Evolutionary conservation across 768 basidiomycete species (phyloP), one percentile per base, ranked within the genome.

Genomic region (Gymnopilus dilepis): DNA sequence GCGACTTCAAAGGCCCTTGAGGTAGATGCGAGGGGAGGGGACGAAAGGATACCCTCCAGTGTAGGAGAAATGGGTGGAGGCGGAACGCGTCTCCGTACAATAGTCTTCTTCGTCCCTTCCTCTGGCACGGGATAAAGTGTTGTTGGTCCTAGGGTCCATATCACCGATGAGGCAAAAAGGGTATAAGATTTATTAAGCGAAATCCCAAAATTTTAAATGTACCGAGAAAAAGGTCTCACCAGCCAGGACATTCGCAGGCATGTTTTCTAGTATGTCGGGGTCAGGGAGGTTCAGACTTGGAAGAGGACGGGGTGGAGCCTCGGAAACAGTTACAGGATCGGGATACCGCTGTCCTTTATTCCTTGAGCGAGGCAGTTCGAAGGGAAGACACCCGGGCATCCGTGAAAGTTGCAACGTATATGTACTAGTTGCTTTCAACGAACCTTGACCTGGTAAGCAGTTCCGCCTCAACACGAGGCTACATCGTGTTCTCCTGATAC

Each of bases 81-180:
- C 15, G 78, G 72, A 33, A 72, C 75, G 24, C 75, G 78, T 24
- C 78, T 76, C 52, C 73, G 74, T 19, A 78, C 69, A 58, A 76
- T 67, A 3, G 70, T 72, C 62, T 79, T 79, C 33, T 74, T 76
- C 1, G 68, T 69, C 19, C 76, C 77, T 31, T 75, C 66, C 61
- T 70, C 75, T n/a, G 79, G 72, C 19, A 81, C 76, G 52, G 79
- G 72, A 61, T 80, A 79, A 61, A 74, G 76, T 11, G 73, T 67
- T 13, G 75, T 75, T 9, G 77, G 71, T 45, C 74, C 79, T 80
- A 63, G 59, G 47, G 66, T 5, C 15, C 30, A 19, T 22, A 33
- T 17, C 28, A 37, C 45, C 22, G n/a, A 33, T 45, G 42, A 34
- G 34, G 24, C 24, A 31, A n/a, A 12, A 50, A 12, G 37, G 43